Evolutionary conservation across 2,329 filamentous ascomycete species (phyloP).

Genomic region (Davidsoniella neocaledoniae): DNA sequence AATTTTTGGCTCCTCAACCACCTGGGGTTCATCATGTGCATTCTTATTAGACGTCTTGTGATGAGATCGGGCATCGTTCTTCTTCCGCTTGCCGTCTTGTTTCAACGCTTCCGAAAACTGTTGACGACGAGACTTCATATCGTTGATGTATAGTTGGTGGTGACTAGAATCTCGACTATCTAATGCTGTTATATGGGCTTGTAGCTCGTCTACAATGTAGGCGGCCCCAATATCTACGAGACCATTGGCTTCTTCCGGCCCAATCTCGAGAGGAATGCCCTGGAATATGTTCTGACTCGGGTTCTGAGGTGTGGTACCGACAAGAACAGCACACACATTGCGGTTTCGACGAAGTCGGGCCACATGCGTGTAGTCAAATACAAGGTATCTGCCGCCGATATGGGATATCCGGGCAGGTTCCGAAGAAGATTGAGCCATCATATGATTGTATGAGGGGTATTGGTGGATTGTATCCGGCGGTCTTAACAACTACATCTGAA

Average conservation of each 20-base stretch:
- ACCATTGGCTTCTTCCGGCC: slow-evolving; percentile 74
- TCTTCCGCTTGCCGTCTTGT: slow-evolving; percentile 9
- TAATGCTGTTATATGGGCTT: slow-evolving; percentile 51
- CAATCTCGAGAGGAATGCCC: slow-evolving; percentile 73
- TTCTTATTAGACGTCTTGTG: slow-evolving; percentile 13
- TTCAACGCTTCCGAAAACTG: slow-evolving; percentile 5
- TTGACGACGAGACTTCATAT: slow-evolving; percentile 6
- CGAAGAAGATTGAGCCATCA: not conserved
- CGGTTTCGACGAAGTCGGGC: slow-evolving; percentile 62
- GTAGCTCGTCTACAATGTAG: slow-evolving; percentile 64
- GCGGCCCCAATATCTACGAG: slow-evolving; percentile 63
- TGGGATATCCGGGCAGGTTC: slow-evolving; percentile 59
- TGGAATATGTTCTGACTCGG: slow-evolving; percentile 92
- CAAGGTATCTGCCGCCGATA: slow-evolving; percentile 64
- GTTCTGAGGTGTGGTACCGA: slow-evolving; percentile 77
- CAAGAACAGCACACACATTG: slow-evolving; percentile 71
- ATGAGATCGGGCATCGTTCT: slow-evolving; percentile 13
- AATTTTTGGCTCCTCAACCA: too few relatives aligned
- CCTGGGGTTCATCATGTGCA: slow-evolving; percentile 12
- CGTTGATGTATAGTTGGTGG: slow-evolving; percentile 1
- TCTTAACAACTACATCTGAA: slow-evolving; percentile 3
- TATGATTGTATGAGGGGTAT: not conserved
- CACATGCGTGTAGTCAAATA: slow-evolving; percentile 75
- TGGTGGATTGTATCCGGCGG: not conserved
- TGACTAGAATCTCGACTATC: slow-evolving; percentile 28